Evolutionary conservation across 2,329 filamentous ascomycete genomes (phyloP), one percentile per base, ranked within the genome.

Genomic region (Purpureocillium takamizusanense): DNA sequence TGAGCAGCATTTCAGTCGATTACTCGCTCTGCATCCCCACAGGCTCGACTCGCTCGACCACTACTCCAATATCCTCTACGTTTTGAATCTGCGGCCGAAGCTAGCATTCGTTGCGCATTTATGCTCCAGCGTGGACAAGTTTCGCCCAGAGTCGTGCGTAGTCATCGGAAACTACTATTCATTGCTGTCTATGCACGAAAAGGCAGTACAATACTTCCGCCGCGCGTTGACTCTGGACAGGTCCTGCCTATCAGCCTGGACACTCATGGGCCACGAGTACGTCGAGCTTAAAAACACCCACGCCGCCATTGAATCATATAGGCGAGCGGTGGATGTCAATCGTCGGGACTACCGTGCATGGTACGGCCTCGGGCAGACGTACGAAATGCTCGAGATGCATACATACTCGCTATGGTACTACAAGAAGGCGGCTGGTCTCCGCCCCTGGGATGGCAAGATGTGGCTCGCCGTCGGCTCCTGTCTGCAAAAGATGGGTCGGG

Each of bases 241-340:
- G 9, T 83, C 81, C 18, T 98, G 92, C 56, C 73, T 95, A 13
- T 94, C 88, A 0, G 92, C 92, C 2, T 98, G 92, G 92, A 98
- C 92, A 0, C 70, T 98, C 1, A 97, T 98, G 90, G 92, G 92
- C 1, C 92, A 98, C 60, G 92, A 98, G 59, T 98, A 95, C 51
- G 88, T 97, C 38, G 92, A 98, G 61, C 80, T 98, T 62, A 98
- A 97, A 56, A 98, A 98, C 57, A 97, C 90, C 0, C 92, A 98
- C 52, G 90, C 92, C 0, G 92, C 92, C 8, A 97, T 98, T 44
- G 92, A 98, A 59, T 94, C 87, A 1, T 98, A 98, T 55, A 80
- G 92, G 2, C 82, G 92, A 31, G 92, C 92, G 2, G 90, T 98
- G 2, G 92, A 98, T 52, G 86, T 92, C 49, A 97, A 98, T 54